Percentiles rank a stretch among this genome's conserved stretches.
These are phyloP conservation scores for Leptodermis oblonga DNA, from an alignment of 257 asterid genomes.

Conservation along the genomic window DNA sequence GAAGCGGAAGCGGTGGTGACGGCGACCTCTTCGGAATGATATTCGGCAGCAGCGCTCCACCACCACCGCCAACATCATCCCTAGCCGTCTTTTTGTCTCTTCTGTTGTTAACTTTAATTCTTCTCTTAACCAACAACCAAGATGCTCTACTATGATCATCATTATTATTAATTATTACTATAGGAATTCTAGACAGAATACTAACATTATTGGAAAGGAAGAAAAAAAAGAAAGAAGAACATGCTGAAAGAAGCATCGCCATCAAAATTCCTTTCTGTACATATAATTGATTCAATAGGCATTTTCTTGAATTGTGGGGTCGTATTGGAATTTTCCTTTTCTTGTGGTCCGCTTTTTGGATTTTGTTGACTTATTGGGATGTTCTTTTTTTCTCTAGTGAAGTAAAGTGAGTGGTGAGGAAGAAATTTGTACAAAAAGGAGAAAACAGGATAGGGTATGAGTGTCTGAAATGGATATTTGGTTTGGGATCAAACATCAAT, in stretches of 20 bases:
- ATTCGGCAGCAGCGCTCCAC: conserved; percentile 57
- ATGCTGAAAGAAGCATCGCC: conserved; percentile 10
- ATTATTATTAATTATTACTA: too few species aligned
- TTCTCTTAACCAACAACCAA: conserved; percentile 38
- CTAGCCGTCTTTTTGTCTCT: conserved; percentile 37
- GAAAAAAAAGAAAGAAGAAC: background rate
- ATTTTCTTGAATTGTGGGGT: conserved; percentile 5
- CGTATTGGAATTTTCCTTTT: background rate
- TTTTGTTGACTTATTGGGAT: conserved; percentile 14
- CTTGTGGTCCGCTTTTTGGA: background rate
- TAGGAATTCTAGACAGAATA: conserved; percentile 10
- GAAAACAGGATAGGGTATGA: conserved; percentile 16
- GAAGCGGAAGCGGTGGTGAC: conserved; percentile 25
- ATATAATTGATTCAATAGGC: conserved; percentile 10
- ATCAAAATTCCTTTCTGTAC: conserved; percentile 7
- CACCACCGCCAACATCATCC: conserved; percentile 37
- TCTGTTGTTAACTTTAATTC: conserved; percentile 36
- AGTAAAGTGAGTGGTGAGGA: conserved; percentile 12
- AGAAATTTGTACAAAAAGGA: too few species aligned
- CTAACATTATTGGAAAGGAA: conserved; percentile 8
- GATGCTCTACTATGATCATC: conserved; percentile 37
- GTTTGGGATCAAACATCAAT: conserved; percentile 19
- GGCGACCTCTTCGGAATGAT: conserved; percentile 55
- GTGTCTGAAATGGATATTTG: conserved; percentile 9
- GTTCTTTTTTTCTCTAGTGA: conserved; percentile 4